Evolutionary conservation across 1,284 basidiomycete genomes (phyloP), one percentile per base, ranked within the genome.

Genomic region (Moesziomyces sp.): DNA sequence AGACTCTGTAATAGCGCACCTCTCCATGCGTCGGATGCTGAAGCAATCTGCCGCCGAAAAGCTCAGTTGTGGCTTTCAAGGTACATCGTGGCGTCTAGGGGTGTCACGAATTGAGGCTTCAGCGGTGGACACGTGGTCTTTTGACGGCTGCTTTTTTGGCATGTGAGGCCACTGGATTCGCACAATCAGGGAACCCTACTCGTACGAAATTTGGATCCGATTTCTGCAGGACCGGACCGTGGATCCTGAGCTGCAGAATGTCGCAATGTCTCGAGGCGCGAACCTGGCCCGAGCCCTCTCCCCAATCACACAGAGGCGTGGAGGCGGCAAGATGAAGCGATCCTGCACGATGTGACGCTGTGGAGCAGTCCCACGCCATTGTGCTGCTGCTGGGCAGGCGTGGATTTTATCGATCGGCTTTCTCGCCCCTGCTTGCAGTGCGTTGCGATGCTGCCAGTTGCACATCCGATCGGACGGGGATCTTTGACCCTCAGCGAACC

Each of bases 181-280:
- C 30, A 30, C 30, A 30, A 8, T 30, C 11, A 9, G 9, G 9
- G 13, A 33, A 33, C 2, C 13, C 30, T 38, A 50, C 11, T 19
- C 53, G 61, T 19, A 54, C 61, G 61, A 46, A 50, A 48, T 5
- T 14, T 45, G 33, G 54, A 46, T 44, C 40, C 50, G 58, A 52
- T 47, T 21, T 16, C n/a, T 24, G 48, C 52, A 46, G 28, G 43
- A 2, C 53, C 58, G 65, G 58, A 40, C 64, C 64, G 58, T 45
- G 19, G 24, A 61, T 57, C 45, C 51, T 62, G 53, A 52, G 26
- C 64, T 68, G 65, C 65, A 68, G n/a, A n/a, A 48, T 62, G 65
- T 45, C 54, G 52, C 42, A 58, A 56, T 56, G 8, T 21, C 28
- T 16, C 44, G 43, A 30, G 35, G 11, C 16, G 11, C 16, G 16